Base-by-base conservation (phyloP, 2,329 filamentous ascomycete species). In the Alternaria atra region DNA sequence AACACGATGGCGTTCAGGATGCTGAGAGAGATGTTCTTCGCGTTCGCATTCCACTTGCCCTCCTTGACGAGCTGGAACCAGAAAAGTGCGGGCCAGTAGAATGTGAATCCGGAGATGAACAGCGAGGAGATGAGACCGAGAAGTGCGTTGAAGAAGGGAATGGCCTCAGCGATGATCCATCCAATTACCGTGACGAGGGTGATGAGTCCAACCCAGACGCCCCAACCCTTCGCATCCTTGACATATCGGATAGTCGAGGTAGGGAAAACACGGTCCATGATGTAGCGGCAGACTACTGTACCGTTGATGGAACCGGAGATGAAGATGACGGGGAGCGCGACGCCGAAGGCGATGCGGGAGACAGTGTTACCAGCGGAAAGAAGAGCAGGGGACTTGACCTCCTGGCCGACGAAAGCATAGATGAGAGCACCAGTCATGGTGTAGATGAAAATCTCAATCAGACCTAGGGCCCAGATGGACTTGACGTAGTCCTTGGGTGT, bases 251-350 rank as follows among this genome's bases (percentile, higher is more conserved):
- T 77, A 2, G 52, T 85, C 85, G 73, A 86, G 82, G 54, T 84
- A 77, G 79, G 89, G 88, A 55, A 90, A 72, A 57, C 88, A 84
- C 50, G 87, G 80, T 75, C 90, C 90, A 77, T 75, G 66, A 91
- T 82, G 73, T 90, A 90, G 70, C 90, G 90, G 52, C 84, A 83
- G 8, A 89, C 88, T 2, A 92, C 87, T 63, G 90, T 88, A 27
- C 86, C 88, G 75, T 91, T 90, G 70, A 93, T 91, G 20, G 90
- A 71, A 55, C 90, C 90, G 0, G 89, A 89, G 58, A 93, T 88
- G 62, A 92, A 84, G 66, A 92, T 92, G 29, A 91, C 91, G 32
- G 90, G 89, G 4, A 90, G 83, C 0, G 90, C 90, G 58, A 92
- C 81, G 32, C 88, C 89, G 79, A 89, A 92, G n/a, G 90, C 90